Base-by-base conservation (phyloP, 2,329 filamentous ascomycete species). In the Moelleriella libera region DNA sequence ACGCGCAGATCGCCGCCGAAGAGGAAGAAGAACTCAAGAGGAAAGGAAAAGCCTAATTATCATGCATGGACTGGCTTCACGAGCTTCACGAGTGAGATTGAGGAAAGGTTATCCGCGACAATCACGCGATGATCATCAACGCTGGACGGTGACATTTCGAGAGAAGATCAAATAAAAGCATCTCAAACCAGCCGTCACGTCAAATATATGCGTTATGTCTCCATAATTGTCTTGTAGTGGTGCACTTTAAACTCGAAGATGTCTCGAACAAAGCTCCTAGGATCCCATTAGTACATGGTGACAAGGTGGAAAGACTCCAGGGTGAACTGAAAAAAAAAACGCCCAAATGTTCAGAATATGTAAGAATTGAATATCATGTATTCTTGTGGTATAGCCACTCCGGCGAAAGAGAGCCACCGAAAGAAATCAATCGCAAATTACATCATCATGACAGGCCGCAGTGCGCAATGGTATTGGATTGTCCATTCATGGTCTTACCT, bases 381-480 rank as follows among this genome's bases (percentile, higher is more conserved):
- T 70, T 76, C 71, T 69, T 63, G 70, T 74, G 83, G 82, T 88
- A 82, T 83, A 76, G 82, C 84, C 73, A 76, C 85, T 80, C 88
- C 79, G 88, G 89, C 88, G 84, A 69, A 65, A 83, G 88, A 80
- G 85, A 71, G 75, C 87, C 88, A 89, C 80, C 80, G 72, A 67
- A 67, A 67, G 70, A 74, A 77, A 84, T 96, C 88, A 94, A 90
- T 90, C 88, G 89, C 88, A 96, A 96, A 96, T 95, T 95, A 65
- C 85, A 74, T 84, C 88, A 94, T 95, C 89, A 86, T 83, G 57
- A 57, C 63, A 53, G 50, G 14, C 14, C 5, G 7, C 11, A 6
- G 34, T 21, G 21, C 21, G 21, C 2, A 21, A 21, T 21, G 21
- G 21, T 21, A 21, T 21, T 3, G 3, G 3, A 21, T 21, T 21